Percentiles rank a stretch among this genome's conserved stretches.
Conservation (phyloP, 192 early-diverging fungal species). For the Ambispora gerdemannii region DNA sequence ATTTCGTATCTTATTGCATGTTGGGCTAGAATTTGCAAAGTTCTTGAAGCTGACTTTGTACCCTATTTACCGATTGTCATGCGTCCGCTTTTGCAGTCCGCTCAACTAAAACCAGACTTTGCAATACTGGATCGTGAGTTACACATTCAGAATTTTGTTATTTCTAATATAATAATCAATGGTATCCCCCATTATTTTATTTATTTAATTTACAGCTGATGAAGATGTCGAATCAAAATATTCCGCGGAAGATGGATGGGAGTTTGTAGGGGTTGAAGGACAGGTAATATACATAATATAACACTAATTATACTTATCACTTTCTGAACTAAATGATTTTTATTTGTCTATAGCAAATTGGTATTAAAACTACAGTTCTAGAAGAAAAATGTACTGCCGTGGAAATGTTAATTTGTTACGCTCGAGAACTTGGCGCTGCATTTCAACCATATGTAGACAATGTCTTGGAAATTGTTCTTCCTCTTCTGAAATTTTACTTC, state of each 20-base stretch:
- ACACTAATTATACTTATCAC: background rate
- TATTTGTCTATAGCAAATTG: constrained; percentile 59
- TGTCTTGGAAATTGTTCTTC: constrained; percentile 82
- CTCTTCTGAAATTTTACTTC: constrained; percentile 95
- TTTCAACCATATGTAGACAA: constrained; percentile 83
- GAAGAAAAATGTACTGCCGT: constrained; percentile 99
- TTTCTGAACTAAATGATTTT: background rate
- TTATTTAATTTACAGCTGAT: constrained; percentile 41
- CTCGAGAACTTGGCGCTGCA: constrained; percentile 82
- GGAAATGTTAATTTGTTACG: constrained; percentile 96
- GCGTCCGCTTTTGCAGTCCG: constrained; percentile 82
- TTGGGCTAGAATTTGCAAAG: constrained; percentile 97
- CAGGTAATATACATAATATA: constrained; percentile 37
- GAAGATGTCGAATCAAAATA: constrained; percentile 81
- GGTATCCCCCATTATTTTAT: background rate
- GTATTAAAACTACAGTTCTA: constrained; percentile 90
- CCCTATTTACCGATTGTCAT: constrained; percentile 91
- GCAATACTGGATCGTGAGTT: constrained; percentile 73
- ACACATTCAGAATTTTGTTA: too few relatives aligned
- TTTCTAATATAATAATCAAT: too few relatives aligned
- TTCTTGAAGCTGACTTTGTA: constrained; percentile 90
- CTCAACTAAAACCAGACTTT: constrained; percentile 91
- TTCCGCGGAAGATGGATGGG: constrained; percentile 97
- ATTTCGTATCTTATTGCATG: constrained; percentile 87
- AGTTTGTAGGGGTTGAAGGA: constrained; percentile 88